phyloP scores from a whole-genome alignment of 2,329 filamentous ascomycete genomes.

The Aspergillus sp. region DNA sequence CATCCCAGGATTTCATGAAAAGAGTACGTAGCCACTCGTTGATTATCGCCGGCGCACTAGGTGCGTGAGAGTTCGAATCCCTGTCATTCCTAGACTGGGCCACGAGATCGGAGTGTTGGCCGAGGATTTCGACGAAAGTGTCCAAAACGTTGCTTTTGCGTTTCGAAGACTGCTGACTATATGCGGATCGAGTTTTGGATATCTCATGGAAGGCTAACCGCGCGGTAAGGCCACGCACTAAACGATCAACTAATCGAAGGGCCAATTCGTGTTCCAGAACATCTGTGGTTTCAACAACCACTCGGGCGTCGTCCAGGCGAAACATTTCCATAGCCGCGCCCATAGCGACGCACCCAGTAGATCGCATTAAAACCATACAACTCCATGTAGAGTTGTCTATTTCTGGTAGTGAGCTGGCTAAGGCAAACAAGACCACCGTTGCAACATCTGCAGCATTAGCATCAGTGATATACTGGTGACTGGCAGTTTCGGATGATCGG shows the following conservation, averaged over 20 bases:
- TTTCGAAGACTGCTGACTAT: conserved; percentile 28
- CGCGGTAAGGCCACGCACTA: conserved; percentile 51
- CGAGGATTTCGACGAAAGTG: conserved; percentile 36
- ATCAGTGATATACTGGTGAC: conserved; percentile 38
- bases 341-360: conserved; percentile 40
- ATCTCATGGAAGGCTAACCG: conserved; percentile 52
- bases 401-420: conserved; percentile 38
- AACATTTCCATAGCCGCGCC: conserved; percentile 37
- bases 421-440: conserved; percentile 38
- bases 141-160: conserved; percentile 34
- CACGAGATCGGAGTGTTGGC: conserved; percentile 26
- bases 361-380: conserved; percentile 43
- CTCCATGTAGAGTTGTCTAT: conserved; percentile 39
- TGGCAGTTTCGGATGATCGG: conserved; percentile 26
- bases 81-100: conserved; percentile 7
- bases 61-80: conserved; percentile 13
- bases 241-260: conserved; percentile 49
- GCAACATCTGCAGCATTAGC: conserved; percentile 40
- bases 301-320: conserved; percentile 26
- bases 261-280: conserved; percentile 53
- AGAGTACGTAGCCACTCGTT: conserved; percentile 59
- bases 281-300: conserved; percentile 40
- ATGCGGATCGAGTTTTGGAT: conserved; percentile 36
- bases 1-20: conserved; percentile 78
- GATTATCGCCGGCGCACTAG: conserved; percentile 34